A percentile compares a stretch with the other conserved stretches of the same genome.
These are phyloP conservation scores for Wickerhamomyces strasburgensis DNA, from an alignment of 805 yeast species.

Conservation along the genomic window DNA sequence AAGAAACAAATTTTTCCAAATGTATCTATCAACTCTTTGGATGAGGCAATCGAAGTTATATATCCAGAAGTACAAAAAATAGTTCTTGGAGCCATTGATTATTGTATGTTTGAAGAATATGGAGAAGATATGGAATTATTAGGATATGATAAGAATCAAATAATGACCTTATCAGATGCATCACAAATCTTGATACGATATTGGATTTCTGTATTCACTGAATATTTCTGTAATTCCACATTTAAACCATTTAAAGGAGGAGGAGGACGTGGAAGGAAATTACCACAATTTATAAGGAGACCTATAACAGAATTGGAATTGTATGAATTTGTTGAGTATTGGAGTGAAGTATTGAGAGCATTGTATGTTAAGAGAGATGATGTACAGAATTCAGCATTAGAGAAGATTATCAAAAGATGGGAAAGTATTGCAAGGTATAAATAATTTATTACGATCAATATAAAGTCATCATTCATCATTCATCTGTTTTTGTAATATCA, in stretches of 20 bases:
- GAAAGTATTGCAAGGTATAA: constrained; percentile 4
- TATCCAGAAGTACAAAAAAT: constrained; percentile 38
- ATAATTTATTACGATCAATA: neutral
- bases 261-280: constrained; percentile 22
- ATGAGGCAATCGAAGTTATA: constrained; percentile 25
- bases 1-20: too few species aligned
- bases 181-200: constrained; percentile 38
- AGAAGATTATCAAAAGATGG: constrained; percentile 33
- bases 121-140: constrained; percentile 50
- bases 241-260: constrained; percentile 19
- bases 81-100: constrained; percentile 42
- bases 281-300: constrained; percentile 16
- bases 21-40: constrained; percentile 6
- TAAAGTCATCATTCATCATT: neutral
- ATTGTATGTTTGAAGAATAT: constrained; percentile 47
- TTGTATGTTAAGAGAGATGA: constrained; percentile 36
- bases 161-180: constrained; percentile 38
- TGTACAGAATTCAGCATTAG: constrained; percentile 30
- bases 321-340: constrained; percentile 41
- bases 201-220: constrained; percentile 55
- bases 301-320: constrained; percentile 32
- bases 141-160: constrained; percentile 38
- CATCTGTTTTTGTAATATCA: neutral
- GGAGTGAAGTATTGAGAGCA: constrained; percentile 42
- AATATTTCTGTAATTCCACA: constrained; percentile 32